Conservation (phyloP, 306 rosid genomes). For the Vigna mungo region DNA sequence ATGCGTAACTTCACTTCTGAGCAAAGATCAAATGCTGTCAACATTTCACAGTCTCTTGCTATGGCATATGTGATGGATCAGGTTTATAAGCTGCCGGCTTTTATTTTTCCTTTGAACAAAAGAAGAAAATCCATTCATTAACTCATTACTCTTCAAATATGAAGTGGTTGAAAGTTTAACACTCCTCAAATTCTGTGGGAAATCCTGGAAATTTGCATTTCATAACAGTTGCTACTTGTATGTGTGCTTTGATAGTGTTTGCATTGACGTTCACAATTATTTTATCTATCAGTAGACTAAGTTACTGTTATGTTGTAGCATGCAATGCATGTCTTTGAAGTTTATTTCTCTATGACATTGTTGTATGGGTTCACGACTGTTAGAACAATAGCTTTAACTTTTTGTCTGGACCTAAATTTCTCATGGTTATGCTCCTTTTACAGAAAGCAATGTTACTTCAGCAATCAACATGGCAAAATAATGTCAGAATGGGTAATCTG, state of each 20-base stretch:
- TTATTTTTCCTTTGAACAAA: background rate
- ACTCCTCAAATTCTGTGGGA: conserved; percentile 10
- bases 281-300: conserved; percentile 29
- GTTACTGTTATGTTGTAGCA: conserved; percentile 10
- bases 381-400: conserved; percentile 16
- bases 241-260: conserved; percentile 34
- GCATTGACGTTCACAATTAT: conserved; percentile 12
- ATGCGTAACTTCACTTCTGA: conserved; percentile 65
- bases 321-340: conserved; percentile 25
- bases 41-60: conserved; percentile 82
- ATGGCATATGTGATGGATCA: conserved; percentile 99
- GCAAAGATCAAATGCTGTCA: conserved; percentile 74
- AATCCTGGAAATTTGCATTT: conserved; percentile 33
- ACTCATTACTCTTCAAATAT: conserved; percentile 6
- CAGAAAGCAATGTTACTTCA: conserved; percentile 92
- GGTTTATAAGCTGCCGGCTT: conserved; percentile 54
- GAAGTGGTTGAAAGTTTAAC: conserved; percentile 26
- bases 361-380: conserved; percentile 20
- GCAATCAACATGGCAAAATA: conserved; percentile 96
- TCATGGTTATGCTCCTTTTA: conserved; percentile 37
- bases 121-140: background rate
- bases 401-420: conserved; percentile 34
- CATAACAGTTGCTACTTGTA: conserved; percentile 28
- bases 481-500: conserved; percentile 81
- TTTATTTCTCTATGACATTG: conserved; percentile 26